phyloP scores from a whole-genome alignment of 164 flowering plant genomes.

The Dillenia suffruticosa region DNA sequence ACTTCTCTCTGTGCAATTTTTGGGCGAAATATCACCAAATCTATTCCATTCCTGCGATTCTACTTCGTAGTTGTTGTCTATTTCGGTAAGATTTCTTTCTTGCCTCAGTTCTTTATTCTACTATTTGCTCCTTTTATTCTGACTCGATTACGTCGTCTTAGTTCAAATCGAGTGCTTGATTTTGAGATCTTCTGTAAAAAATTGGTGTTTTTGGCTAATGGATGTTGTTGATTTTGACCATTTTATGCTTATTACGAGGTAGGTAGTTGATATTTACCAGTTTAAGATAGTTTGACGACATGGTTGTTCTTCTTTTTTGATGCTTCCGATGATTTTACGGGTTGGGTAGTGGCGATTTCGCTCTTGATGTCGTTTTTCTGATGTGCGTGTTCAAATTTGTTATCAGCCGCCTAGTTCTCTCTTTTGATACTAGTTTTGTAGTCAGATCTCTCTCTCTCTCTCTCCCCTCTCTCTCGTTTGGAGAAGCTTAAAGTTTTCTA shows the following conservation, averaged over 20 bases:
- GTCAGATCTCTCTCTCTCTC: background rate
- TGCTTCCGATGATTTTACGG: conserved; percentile 7
- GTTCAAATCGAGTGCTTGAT: too few species aligned
- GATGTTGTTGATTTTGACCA: background rate
- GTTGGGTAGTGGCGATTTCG: conserved; percentile 6
- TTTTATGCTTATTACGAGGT: conserved; percentile 3
- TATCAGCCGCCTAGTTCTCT: too few species aligned
- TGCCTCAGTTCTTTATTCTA: too few species aligned
- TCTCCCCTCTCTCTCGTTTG: background rate
- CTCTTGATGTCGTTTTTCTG: background rate
- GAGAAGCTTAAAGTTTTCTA: background rate
- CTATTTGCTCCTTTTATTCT: too few species aligned
- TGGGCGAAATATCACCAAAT: too few species aligned
- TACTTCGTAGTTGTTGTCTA: too few species aligned
- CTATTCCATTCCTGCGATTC: too few species aligned
- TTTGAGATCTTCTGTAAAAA: background rate
- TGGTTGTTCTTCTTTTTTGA: background rate
- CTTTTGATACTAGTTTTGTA: too few species aligned
- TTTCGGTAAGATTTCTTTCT: too few species aligned
- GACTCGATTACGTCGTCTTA: too few species aligned
- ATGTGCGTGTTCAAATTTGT: background rate
- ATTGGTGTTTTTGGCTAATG: background rate
- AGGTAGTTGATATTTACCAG: background rate
- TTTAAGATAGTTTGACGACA: background rate
- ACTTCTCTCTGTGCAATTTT: too few species aligned